Evolutionary conservation across 345 rosid species (phyloP).

Genomic region (Eucalyptus marginata): DNA sequence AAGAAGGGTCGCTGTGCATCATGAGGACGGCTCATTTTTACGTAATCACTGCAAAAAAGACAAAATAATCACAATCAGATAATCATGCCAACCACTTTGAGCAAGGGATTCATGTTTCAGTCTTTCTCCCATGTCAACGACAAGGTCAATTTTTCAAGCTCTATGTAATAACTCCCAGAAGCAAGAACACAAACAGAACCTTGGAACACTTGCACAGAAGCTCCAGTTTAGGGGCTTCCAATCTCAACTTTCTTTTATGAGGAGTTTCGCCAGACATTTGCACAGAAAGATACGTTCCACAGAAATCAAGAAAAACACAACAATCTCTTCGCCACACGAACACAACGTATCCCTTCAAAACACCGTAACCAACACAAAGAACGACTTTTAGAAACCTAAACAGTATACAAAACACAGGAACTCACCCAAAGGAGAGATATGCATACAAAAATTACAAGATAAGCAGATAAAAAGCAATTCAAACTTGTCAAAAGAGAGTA

Average conservation of each 20-base stretch:
- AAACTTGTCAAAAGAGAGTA: not conserved
- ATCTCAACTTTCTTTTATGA: not conserved
- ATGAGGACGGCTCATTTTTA: constrained; percentile 70
- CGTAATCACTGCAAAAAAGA: constrained; percentile 16
- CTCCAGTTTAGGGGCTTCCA: not conserved
- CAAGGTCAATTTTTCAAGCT: not conserved
- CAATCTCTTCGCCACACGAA: not conserved
- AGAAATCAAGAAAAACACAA: not conserved
- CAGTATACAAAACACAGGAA: not conserved
- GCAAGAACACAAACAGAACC: not conserved
- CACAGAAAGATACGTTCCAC: not conserved
- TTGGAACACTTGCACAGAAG: not conserved
- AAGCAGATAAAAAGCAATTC: not conserved
- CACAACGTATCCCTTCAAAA: not conserved
- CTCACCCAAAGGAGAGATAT: not conserved
- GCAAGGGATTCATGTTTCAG: no score
- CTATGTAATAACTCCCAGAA: not conserved
- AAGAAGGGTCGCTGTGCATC: constrained; percentile 65
- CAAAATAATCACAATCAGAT: not conserved
- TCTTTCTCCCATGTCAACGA: not conserved
- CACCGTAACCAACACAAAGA: not conserved
- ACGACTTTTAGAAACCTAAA: not conserved
- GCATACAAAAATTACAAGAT: not conserved
- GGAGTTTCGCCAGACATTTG: not conserved
- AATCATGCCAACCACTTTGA: not conserved